A percentile compares a stretch with the other conserved stretches of the same genome.
phyloP scores from a whole-genome alignment of 1,284 basidiomycete species.

The Somion occarium region DNA sequence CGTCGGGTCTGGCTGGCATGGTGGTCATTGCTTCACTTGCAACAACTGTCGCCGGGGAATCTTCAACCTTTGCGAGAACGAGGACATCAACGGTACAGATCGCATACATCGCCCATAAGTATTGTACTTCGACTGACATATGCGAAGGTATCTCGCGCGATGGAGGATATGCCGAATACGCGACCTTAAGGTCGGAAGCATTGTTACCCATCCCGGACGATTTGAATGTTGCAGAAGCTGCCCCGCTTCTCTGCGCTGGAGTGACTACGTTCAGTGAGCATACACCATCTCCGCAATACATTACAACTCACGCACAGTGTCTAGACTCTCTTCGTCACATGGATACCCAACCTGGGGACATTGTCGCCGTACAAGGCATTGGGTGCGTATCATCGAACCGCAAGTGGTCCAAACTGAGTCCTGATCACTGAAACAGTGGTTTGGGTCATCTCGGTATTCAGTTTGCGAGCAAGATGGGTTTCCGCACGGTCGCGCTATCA shows the following conservation, averaged over 20 bases:
- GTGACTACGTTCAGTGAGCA: slow-evolving; percentile 18
- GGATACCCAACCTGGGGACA: slow-evolving; percentile 10
- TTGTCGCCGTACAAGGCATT: slow-evolving; percentile 19
- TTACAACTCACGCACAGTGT: background rate
- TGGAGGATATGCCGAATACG: slow-evolving; percentile 12
- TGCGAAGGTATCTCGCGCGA: slow-evolving; percentile 6
- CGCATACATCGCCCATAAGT: background rate
- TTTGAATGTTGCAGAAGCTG: slow-evolving; percentile 13
- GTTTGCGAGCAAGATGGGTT: slow-evolving; percentile 26
- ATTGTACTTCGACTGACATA: background rate
- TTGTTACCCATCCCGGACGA: slow-evolving; percentile 7
- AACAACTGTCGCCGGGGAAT: slow-evolving; percentile 18
- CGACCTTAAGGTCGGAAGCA: slow-evolving; percentile 1
- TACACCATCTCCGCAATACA: slow-evolving; percentile 3
- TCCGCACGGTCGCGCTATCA: slow-evolving; percentile 22
- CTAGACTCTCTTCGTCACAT: slow-evolving; percentile 22
- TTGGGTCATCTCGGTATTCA: slow-evolving; percentile 31
- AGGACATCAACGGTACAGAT: slow-evolving; percentile 17
- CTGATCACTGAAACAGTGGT: slow-evolving; percentile 20
- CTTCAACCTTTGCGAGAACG: slow-evolving; percentile 17
- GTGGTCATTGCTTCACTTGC: slow-evolving; percentile 23
- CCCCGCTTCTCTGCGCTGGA: slow-evolving; percentile 21
- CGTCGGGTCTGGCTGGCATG: slow-evolving; percentile 25
- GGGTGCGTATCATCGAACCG: slow-evolving; percentile 7
- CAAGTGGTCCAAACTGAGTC: background rate